Conservation (phyloP, 192 early-diverging fungal species). For the Coemansia sp. region DNA sequence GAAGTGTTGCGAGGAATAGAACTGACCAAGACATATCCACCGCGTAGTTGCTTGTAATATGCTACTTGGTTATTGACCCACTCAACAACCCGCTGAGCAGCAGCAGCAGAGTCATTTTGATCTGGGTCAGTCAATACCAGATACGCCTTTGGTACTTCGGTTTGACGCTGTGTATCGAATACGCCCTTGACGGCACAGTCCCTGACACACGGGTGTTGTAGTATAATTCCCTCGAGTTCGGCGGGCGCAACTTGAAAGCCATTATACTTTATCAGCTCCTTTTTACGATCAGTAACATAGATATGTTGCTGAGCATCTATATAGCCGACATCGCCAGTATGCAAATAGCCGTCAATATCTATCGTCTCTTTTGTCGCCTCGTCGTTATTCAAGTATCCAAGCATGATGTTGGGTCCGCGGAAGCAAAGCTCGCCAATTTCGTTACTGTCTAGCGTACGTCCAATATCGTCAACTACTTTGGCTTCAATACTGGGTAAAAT, state of each 20-base stretch:
- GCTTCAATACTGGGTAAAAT: conserved; percentile 69
- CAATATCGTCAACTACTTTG: conserved; percentile 70
- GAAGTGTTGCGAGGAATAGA: conserved; percentile 31
- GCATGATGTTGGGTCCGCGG: conserved; percentile 80
- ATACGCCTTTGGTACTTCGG: conserved; percentile 78
- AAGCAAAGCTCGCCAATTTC: conserved; percentile 83
- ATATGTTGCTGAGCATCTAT: conserved; percentile 64
- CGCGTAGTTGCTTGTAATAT: conserved; percentile 45
- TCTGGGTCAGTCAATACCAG: conserved; percentile 55
- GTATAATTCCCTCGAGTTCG: conserved; percentile 77
- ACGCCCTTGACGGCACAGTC: conserved; percentile 72
- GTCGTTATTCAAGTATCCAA: conserved; percentile 78
- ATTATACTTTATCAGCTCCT: conserved; percentile 95
- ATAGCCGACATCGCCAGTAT: conserved; percentile 77
- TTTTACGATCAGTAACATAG: conserved; percentile 71
- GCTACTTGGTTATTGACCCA: conserved; percentile 31
- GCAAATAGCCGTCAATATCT: conserved; percentile 75
- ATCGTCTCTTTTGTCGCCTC: conserved; percentile 70
- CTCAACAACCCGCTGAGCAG: not conserved
- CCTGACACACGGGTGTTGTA: conserved; percentile 64
- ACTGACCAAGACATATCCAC: conserved; percentile 22
- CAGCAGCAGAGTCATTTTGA: not conserved
- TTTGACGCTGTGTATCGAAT: conserved; percentile 57
- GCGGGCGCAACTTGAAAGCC: conserved; percentile 79
- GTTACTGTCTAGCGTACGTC: conserved; percentile 60